phyloP scores from a whole-genome alignment of 345 rosid species.

The Gossypium australe region DNA sequence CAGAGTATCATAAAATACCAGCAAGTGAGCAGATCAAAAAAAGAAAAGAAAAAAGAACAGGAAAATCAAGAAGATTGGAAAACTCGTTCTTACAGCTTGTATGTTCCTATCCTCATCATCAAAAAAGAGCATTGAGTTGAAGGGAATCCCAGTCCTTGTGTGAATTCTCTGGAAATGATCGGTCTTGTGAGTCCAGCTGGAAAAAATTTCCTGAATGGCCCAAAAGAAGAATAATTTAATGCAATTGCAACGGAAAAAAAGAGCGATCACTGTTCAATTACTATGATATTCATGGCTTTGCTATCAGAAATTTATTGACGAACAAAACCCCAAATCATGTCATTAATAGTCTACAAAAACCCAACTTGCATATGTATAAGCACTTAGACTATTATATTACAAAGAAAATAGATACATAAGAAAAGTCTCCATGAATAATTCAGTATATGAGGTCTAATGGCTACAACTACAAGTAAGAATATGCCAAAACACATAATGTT shows the following conservation, averaged over 20 bases:
- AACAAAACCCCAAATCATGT: background rate
- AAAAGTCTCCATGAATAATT: background rate
- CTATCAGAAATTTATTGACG: background rate
- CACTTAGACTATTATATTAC: background rate
- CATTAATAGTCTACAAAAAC: background rate
- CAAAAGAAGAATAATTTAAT: slow-evolving; percentile 9
- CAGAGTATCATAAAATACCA: background rate
- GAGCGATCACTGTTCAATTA: background rate
- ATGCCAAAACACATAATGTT: background rate
- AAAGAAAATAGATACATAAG: background rate
- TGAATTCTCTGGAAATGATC: slow-evolving; percentile 82
- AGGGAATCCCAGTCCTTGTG: slow-evolving; percentile 61
- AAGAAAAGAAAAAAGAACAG: background rate
- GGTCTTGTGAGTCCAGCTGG: slow-evolving; percentile 72
- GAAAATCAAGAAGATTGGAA: background rate
- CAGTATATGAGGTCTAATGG: background rate
- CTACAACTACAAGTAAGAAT: background rate
- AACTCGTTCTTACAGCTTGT: slow-evolving; percentile 35
- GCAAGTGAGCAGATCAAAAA: background rate
- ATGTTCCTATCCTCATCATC: slow-evolving; percentile 79
- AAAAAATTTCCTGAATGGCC: slow-evolving; percentile 57
- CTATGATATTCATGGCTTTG: background rate
- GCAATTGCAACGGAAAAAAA: background rate
- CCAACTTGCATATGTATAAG: background rate
- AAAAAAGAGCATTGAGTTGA: slow-evolving; percentile 65